Percentiles rank a stretch among this genome's conserved stretches.
phyloP scores from a whole-genome alignment of 306 rosid species.

The Pyrus betulifolia region DNA sequence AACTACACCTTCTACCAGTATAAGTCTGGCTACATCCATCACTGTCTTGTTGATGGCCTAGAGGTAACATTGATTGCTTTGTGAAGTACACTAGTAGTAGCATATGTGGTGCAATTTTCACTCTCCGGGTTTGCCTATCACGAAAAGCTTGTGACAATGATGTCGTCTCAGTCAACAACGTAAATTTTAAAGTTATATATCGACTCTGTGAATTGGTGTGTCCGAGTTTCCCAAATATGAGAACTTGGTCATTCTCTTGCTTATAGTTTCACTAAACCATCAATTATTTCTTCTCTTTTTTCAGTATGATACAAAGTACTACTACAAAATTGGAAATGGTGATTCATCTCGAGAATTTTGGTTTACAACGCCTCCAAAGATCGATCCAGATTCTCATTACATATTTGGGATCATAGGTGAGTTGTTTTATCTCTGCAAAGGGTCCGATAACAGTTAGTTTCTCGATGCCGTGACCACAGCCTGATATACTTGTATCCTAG shows the following conservation, averaged over 20 bases:
- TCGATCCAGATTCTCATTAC: conserved; percentile 64
- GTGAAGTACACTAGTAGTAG: neutral
- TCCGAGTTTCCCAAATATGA: neutral
- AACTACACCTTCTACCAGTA: conserved; percentile 75
- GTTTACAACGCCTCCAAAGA: conserved; percentile 72
- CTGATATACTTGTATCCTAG: neutral
- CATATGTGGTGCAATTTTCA: neutral
- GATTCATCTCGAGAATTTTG: conserved; percentile 85
- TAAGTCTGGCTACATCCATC: conserved; percentile 87
- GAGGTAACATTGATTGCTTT: conserved; percentile 41
- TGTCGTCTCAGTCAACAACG: neutral
- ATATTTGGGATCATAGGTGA: conserved; percentile 90
- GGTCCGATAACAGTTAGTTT: neutral
- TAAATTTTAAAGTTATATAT: neutral
- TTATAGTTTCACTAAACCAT: neutral
- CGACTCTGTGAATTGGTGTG: neutral
- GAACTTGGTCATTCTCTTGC: neutral
- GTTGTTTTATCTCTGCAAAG: conserved; percentile 18
- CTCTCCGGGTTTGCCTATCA: neutral
- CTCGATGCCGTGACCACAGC: neutral
- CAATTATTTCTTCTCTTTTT: conserved; percentile 5
- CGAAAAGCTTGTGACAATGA: neutral
- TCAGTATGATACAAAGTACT: conserved; percentile 76
- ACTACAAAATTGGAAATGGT: conserved; percentile 76
- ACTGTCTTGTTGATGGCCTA: conserved; percentile 69